Conservation (phyloP, 805 yeast genomes). For the Scheffersomyces ergatensis region DNA sequence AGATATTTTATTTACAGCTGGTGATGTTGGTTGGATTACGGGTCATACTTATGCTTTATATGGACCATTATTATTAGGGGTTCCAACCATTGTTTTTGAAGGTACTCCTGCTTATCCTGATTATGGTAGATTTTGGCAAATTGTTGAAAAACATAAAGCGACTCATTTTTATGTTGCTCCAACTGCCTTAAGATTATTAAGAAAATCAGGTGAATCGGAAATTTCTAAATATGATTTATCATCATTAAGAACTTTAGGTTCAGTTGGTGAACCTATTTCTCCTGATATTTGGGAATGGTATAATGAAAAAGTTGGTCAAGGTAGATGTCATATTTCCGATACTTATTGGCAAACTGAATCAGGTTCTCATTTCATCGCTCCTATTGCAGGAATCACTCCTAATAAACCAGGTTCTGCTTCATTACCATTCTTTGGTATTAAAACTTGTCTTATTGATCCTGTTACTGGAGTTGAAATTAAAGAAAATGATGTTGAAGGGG, state of each 20-base stretch:
- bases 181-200: slow-evolving; percentile 73
- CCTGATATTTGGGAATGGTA: slow-evolving; percentile 90
- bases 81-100: slow-evolving; percentile 78
- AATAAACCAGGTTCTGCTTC: slow-evolving; percentile 86
- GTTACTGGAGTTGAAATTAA: slow-evolving; percentile 65
- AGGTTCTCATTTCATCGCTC: slow-evolving; percentile 77
- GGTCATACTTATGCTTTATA: slow-evolving; percentile 83
- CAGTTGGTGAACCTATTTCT: slow-evolving; percentile 85
- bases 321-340: slow-evolving; percentile 70
- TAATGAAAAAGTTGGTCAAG: slow-evolving; percentile 66
- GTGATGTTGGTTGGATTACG: slow-evolving; percentile 90
- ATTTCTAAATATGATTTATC: slow-evolving; percentile 61
- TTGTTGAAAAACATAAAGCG: slow-evolving; percentile 66
- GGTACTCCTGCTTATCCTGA: slow-evolving; percentile 87
- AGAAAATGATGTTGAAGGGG: slow-evolving; percentile 78
- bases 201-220: slow-evolving; percentile 68
- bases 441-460: slow-evolving; percentile 72
- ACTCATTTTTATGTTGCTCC: slow-evolving; percentile 85
- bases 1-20: slow-evolving; percentile 80
- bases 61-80: slow-evolving; percentile 76
- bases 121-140: slow-evolving; percentile 77
- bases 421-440: slow-evolving; percentile 80
- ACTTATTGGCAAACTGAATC: slow-evolving; percentile 92
- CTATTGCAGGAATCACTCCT: slow-evolving; percentile 72
- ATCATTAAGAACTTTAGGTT: slow-evolving; percentile 68